Conservation (phyloP, 495 filamentous ascomycete genomes). For the Gamarada debralockiae region DNA sequence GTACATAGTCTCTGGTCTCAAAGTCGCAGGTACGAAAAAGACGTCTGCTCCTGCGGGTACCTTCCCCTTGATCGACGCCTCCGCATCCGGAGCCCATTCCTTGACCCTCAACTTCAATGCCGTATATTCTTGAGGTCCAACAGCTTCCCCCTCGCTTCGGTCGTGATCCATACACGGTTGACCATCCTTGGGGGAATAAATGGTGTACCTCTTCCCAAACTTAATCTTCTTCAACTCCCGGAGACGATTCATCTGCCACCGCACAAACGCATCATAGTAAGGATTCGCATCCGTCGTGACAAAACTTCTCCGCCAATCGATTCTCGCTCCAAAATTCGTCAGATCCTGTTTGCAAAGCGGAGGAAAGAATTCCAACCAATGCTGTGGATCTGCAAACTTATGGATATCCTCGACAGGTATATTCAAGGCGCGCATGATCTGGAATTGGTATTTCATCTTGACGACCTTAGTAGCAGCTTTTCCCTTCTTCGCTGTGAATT, state of each 20-base stretch:
- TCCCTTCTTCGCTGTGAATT: constrained; percentile 91
- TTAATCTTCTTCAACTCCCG: constrained; percentile 88
- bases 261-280: constrained; percentile 92
- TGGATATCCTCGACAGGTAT: constrained; percentile 86
- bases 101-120: constrained; percentile 85
- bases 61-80: constrained; percentile 66
- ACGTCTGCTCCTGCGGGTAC: constrained; percentile 79
- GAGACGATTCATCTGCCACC: constrained; percentile 96
- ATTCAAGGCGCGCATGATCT: constrained; percentile 83
- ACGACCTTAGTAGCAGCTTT: constrained; percentile 89
- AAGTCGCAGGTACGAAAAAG: constrained; percentile 85
- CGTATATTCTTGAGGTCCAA: constrained; percentile 88
- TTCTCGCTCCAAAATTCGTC: constrained; percentile 75
- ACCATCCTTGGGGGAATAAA: constrained; percentile 95
- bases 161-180: constrained; percentile 99
- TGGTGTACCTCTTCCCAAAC: constrained; percentile 91
- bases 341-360: constrained; percentile 77
- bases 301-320: constrained; percentile 90
- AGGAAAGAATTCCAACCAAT: constrained; percentile 91
- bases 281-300: constrained; percentile 97
- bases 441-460: constrained; percentile 86
- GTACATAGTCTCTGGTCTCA: constrained; percentile 97
- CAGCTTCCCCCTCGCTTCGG: constrained; percentile 83
- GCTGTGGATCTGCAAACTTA: constrained; percentile 77
- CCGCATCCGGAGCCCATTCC: constrained; percentile 75